These are phyloP conservation scores for Neurospora sp. DNA, from an alignment of 495 filamentous ascomycete genomes.

Conservation along the genomic window DNA sequence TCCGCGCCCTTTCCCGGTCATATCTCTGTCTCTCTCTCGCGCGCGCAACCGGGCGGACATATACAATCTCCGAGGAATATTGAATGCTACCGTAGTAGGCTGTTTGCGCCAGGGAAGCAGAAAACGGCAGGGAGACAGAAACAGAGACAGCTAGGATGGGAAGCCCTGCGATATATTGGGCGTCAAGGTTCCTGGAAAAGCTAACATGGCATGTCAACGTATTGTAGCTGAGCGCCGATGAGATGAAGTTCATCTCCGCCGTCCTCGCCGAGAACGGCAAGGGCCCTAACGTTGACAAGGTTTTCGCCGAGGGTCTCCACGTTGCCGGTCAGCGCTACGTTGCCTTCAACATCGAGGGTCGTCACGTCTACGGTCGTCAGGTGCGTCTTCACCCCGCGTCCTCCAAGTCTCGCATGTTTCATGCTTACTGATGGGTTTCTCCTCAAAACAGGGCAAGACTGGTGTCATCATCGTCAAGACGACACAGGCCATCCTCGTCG, in stretches of 20 bases:
- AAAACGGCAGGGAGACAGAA: background rate
- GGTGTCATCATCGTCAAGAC: constrained; percentile 76
- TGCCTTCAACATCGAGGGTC: constrained; percentile 59
- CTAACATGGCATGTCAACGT: background rate
- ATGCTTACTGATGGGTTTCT: background rate
- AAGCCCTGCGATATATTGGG: background rate
- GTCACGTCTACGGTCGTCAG: constrained; percentile 77
- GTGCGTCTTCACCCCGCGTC: constrained; percentile 34
- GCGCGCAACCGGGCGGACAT: background rate
- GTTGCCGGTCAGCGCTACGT: constrained; percentile 64
- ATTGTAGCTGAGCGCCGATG: constrained; percentile 44
- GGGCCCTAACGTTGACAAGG: constrained; percentile 36
- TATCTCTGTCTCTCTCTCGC: background rate
- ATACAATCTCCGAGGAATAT: background rate
- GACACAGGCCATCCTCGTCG: constrained; percentile 73
- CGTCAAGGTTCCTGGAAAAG: background rate
- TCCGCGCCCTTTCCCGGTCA: background rate
- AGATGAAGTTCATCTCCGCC: constrained; percentile 45
- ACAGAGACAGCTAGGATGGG: background rate
- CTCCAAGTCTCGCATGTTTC: background rate
- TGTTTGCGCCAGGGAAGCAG: background rate
- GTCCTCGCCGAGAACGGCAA: constrained; percentile 31
- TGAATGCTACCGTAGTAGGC: background rate
- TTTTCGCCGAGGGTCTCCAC: constrained; percentile 52
- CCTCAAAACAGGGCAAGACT: constrained; percentile 55